Evolutionary conservation across 495 filamentous ascomycete genomes (phyloP).

Genomic region (Penicillium coffeae): DNA sequence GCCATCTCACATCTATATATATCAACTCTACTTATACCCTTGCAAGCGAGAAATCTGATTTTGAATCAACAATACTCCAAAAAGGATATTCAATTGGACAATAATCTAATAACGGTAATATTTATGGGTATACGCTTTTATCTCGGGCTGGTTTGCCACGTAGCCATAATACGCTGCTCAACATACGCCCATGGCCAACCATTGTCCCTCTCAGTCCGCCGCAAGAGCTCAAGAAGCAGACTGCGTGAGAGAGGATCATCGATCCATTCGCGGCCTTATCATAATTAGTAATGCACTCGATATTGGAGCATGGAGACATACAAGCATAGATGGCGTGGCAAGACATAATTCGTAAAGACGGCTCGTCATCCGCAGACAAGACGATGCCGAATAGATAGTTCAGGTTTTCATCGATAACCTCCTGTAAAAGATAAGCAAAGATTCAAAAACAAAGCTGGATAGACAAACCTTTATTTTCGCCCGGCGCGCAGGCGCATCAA

Average conservation of each 20-base stretch:
- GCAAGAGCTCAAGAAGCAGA: constrained; percentile 23
- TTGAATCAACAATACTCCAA: too few species aligned
- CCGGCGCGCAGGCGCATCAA: constrained; percentile 8
- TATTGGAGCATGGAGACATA: constrained; percentile 9
- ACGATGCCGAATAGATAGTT: constrained; percentile 39
- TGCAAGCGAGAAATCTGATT: background rate
- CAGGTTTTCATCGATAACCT: constrained; percentile 28
- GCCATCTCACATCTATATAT: background rate
- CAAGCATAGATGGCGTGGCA: constrained; percentile 39
- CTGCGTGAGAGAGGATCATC: constrained; percentile 21
- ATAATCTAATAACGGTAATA: too few species aligned
- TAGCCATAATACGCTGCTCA: constrained; percentile 18
- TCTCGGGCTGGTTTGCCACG: constrained; percentile 13
- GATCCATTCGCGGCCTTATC: constrained; percentile 34
- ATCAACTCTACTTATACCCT: background rate
- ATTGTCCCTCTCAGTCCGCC: constrained; percentile 24
- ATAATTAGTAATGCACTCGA: background rate
- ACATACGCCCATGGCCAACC: constrained; percentile 31
- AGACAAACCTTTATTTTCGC: constrained; percentile 24
- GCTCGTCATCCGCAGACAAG: constrained; percentile 36
- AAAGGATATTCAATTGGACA: too few species aligned
- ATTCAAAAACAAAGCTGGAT: background rate
- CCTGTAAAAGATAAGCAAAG: constrained; percentile 10
- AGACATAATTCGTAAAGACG: constrained; percentile 36
- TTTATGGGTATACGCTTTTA: constrained; percentile 11